phyloP scores from a whole-genome alignment of 2,329 filamentous ascomycete species.

The Thyridium curvatum region DNA sequence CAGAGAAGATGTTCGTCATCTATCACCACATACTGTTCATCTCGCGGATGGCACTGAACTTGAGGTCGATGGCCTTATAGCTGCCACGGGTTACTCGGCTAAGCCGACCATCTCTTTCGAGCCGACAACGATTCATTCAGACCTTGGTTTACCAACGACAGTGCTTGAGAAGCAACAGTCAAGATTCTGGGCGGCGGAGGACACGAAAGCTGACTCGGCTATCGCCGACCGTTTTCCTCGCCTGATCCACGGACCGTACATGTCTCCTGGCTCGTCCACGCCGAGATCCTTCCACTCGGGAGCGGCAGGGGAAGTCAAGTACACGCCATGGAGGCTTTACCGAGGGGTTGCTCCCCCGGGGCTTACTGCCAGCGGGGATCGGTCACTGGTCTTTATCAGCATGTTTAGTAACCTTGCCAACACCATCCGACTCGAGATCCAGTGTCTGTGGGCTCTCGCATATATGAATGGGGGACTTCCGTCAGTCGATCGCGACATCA shows the following conservation, averaged over 20 bases:
- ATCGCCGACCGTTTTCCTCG: slow-evolving; percentile 10
- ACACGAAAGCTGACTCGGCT: slow-evolving; percentile 8
- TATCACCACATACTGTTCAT: slow-evolving; percentile 37
- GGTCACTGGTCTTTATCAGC: slow-evolving; percentile 41
- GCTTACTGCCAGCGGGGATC: slow-evolving; percentile 24
- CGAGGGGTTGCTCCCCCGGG: slow-evolving; percentile 16
- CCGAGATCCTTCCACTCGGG: slow-evolving; percentile 10
- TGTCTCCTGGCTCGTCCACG: slow-evolving; percentile 4
- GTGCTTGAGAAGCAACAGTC: slow-evolving; percentile 7
- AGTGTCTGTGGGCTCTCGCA: slow-evolving; percentile 49
- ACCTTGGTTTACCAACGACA: slow-evolving; percentile 12
- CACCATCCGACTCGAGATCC: slow-evolving; percentile 33
- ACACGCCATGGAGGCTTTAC: slow-evolving; percentile 18
- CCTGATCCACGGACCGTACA: slow-evolving; percentile 8
- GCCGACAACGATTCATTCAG: slow-evolving; percentile 8
- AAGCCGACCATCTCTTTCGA: slow-evolving; percentile 14
- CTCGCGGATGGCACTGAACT: slow-evolving; percentile 38
- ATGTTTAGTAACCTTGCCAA: slow-evolving; percentile 38
- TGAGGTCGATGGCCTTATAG: slow-evolving; percentile 38
- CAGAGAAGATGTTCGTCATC: slow-evolving; percentile 43
- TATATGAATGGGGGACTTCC: slow-evolving; percentile 45
- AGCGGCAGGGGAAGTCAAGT: slow-evolving; percentile 5
- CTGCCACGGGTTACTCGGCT: slow-evolving; percentile 14
- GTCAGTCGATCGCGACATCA: background rate
- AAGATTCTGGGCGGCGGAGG: slow-evolving; percentile 8